phyloP scores from a whole-genome alignment of 345 rosid genomes.

The Laguncularia racemosa region DNA sequence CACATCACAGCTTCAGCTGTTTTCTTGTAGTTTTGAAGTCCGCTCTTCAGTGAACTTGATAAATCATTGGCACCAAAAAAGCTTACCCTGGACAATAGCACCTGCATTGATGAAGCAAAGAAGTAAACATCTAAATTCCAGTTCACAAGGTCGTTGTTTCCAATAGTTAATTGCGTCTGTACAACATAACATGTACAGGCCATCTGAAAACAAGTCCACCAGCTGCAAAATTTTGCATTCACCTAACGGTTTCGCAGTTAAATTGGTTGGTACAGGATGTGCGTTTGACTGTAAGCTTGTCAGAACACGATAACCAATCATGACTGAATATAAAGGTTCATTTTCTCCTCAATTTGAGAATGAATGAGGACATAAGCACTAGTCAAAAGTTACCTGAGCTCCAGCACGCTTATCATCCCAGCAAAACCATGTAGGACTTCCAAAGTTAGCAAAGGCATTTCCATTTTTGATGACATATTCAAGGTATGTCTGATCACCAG shows the following conservation, averaged over 20 bases:
- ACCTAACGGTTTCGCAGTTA: too few species aligned
- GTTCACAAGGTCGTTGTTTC: neutral
- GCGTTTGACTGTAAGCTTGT: too few species aligned
- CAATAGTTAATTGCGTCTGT: too few species aligned
- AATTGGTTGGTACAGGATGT: too few species aligned
- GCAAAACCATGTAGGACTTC: slow-evolving; percentile 92
- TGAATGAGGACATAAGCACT: neutral
- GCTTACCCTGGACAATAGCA: slow-evolving; percentile 68
- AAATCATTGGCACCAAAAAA: slow-evolving; percentile 61
- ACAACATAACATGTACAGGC: too few species aligned
- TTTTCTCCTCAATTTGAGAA: neutral
- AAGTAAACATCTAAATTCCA: neutral
- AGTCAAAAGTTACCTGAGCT: slow-evolving; percentile 51
- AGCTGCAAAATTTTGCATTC: too few species aligned
- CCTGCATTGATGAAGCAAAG: slow-evolving; percentile 33
- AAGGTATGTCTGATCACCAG: slow-evolving; percentile 65
- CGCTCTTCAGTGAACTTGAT: slow-evolving; percentile 40
- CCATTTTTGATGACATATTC: slow-evolving; percentile 62
- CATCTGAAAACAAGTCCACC: too few species aligned
- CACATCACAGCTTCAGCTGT: slow-evolving; percentile 98
- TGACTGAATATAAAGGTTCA: too few species aligned
- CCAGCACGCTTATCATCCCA: slow-evolving; percentile 99
- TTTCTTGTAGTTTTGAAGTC: slow-evolving; percentile 53
- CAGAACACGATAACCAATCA: too few species aligned
- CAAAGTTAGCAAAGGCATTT: slow-evolving; percentile 57